Base-by-base conservation (phyloP, 1,284 basidiomycete genomes). In the Xerocomus minutiporus region DNA sequence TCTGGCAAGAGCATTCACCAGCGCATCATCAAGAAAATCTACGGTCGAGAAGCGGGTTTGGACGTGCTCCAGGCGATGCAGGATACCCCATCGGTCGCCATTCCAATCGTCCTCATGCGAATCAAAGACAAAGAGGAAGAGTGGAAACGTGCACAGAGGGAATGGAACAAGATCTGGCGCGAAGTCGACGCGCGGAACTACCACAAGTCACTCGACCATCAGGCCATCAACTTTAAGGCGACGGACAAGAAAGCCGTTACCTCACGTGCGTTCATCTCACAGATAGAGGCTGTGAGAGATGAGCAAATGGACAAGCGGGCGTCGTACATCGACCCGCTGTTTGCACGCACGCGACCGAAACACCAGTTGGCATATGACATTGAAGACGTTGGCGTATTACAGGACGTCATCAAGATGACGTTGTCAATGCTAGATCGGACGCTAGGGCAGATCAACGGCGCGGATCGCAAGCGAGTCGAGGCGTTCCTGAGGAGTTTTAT, bases 91-190 rank as follows among this genome's bases (percentile, higher is more conserved):
- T 83, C 84, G 20, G 76, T 88, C n/a, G 91, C 97, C 1, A 88
- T 99, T 15, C 95, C 96, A 0, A 86, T 98, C 55, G 93, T 99
- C 0, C 78, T 98, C n/a, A 76, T 82, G 38, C 83, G 97, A 8
- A 75, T 99, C 58, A 97, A 97, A 76, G 88, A 91, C 70, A 99
- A 98, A 74, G 95, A 98, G 68, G 93, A 95, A 60, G 95, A 98
- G 69, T 99, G 97, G 96, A 97, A 95, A 73, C 82, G 92, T n/a
- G 95, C 93, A n/a, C 92, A 97, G 70, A 75, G 93, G 57, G 97
- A 97, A 73, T 99, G 97, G 97, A 97, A 98, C 75, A 93, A 96
- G 68, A 92, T 98, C 46, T 99, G 96, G 97, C 78, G 95, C 51
- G 96, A 97, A 74, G 92, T 97, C 23, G 96, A 97, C 65, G 91